Evolutionary conservation across 192 early-diverging fungal genomes (phyloP), one percentile per base, ranked within the genome.

Genomic region (Podila epicladia): DNA sequence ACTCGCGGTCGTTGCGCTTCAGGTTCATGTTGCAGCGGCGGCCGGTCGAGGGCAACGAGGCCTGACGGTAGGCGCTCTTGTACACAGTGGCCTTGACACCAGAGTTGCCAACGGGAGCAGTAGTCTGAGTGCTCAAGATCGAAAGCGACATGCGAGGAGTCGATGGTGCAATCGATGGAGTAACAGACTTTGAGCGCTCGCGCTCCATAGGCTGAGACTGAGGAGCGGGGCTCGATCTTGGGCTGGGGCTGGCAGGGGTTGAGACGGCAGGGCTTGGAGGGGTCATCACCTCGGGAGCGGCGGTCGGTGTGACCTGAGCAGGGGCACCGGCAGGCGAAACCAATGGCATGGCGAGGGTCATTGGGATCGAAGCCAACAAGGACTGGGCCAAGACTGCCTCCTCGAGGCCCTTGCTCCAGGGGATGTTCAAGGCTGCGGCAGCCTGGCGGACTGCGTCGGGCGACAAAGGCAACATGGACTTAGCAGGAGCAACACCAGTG

Each of bases 351-450:
- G 70, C 68, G 33, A 78, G 67, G 15, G 69, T 59, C 75, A 78
- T 71, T 13, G 75, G 75, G 51, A 78, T 78, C 19, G 76, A 72
- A 9, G 77, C 77, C 77, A 80, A 73, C 65, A 80, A 69, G 15
- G 77, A 80, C 77, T 80, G 77, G 13, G 77, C 77, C 65, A 80
- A 69, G 45, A 80, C 71, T 13, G 77, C 77, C 24, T 71, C 66
- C 67, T 80, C 77, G 38, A 80, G 62, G 7, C 71, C 67, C 35
- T 80, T 80, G 77, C 77, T 80, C 77, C 77, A 80, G 19, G 77
- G 77, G 22, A 80, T 80, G 67, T 80, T 80, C 70, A 80, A 68
- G 9, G 77, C 77, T 38, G 77, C 77, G 17, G 77, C 77, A 37
- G 77, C 77, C 53, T 80, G 77, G 19, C 72, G 77, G 67, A 72